Evolutionary conservation across 257 asterid genomes (phyloP).

Genomic region (Gynochthodes officinalis): DNA sequence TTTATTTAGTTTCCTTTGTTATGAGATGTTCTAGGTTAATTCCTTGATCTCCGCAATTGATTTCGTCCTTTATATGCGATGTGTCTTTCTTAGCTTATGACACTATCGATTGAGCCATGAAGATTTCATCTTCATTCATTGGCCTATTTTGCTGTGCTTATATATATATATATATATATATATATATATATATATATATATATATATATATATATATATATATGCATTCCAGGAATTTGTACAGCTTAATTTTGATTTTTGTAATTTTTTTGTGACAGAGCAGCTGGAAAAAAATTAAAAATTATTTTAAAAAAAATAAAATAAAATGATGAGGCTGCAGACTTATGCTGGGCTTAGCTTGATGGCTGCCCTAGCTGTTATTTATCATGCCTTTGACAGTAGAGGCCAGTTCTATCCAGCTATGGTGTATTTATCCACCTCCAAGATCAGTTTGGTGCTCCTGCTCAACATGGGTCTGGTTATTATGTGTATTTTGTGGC

Average conservation of each 20-base stretch:
- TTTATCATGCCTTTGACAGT: constrained; percentile 75
- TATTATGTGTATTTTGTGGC: constrained; percentile 85
- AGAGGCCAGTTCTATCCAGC: constrained; percentile 97
- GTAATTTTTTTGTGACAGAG: background rate
- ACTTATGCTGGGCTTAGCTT: constrained; percentile 79
- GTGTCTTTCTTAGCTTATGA: background rate
- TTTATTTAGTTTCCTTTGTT: background rate
- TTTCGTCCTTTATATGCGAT: background rate
- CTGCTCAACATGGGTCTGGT: constrained; percentile 89
- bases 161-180: background rate
- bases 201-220: background rate
- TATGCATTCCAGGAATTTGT: background rate
- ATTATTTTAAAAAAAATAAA: background rate
- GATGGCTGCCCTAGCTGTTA: constrained; percentile 61
- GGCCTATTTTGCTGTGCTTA: background rate
- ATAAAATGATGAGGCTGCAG: constrained; percentile 74
- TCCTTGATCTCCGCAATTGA: background rate
- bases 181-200: background rate
- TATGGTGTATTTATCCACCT: constrained; percentile 83
- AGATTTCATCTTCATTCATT: background rate
- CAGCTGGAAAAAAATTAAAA: background rate
- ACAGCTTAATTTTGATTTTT: background rate
- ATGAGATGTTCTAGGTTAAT: background rate
- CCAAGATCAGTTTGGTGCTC: constrained; percentile 84
- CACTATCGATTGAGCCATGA: background rate